phyloP scores from a whole-genome alignment of 805 yeast species.

The Wickerhamiella nectarea region DNA sequence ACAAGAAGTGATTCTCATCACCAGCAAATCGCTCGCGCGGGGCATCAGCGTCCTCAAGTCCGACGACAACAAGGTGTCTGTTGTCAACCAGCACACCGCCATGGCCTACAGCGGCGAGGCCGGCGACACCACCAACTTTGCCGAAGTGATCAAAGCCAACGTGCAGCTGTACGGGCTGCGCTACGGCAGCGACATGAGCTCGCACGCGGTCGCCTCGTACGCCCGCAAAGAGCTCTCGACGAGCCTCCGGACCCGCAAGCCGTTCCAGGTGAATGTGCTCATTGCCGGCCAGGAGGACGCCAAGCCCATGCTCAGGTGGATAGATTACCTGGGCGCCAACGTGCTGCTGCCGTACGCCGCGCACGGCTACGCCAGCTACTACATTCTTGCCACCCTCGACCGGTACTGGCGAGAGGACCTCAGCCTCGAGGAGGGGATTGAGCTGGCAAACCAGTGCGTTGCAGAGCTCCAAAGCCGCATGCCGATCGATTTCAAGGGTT shows the following conservation, averaged over 20 bases:
- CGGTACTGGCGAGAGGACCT: conserved; percentile 74
- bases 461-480: conserved; percentile 69
- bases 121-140: conserved; percentile 92
- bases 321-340: conserved; percentile 87
- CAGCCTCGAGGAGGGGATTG: conserved; percentile 63
- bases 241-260: conserved; percentile 83
- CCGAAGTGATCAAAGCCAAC: conserved; percentile 88
- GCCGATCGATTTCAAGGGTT: conserved; percentile 92
- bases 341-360: conserved; percentile 92
- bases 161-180: conserved; percentile 78
- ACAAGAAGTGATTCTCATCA: conserved; percentile 74
- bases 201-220: conserved; percentile 77
- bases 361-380: conserved; percentile 97
- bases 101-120: conserved; percentile 91
- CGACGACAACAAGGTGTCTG: conserved; percentile 67
- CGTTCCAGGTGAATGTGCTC: conserved; percentile 86
- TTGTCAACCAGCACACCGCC: conserved; percentile 58
- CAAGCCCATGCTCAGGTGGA: conserved; percentile 65
- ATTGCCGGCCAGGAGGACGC: conserved; percentile 68
- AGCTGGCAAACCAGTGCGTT: conserved; percentile 57
- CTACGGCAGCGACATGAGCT: conserved; percentile 66
- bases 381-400: conserved; percentile 78
- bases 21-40: conserved; percentile 89
- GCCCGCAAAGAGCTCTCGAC: conserved; percentile 80
- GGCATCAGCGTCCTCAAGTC: conserved; percentile 73